Conservation (phyloP, 2,329 filamentous ascomycete genomes). For the Decorospora gaudefroyi region DNA sequence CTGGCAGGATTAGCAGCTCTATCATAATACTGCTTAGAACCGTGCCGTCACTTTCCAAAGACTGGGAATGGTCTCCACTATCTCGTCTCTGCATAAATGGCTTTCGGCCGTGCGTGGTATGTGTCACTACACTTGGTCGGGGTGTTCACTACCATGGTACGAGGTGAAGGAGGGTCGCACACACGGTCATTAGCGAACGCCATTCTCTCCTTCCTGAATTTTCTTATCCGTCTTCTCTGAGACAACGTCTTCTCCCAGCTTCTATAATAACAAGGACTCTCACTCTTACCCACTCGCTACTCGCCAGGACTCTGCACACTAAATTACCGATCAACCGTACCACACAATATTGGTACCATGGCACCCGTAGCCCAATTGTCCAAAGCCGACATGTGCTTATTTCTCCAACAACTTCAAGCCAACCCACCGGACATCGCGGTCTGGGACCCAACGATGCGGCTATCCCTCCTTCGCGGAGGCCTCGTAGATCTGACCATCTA, state of each 20-base stretch:
- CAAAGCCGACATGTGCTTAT: background rate
- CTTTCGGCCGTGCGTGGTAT: too few relatives aligned
- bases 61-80: too few relatives aligned
- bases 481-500: slow-evolving; percentile 6
- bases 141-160: too few relatives aligned
- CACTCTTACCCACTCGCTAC: background rate
- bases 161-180: background rate
- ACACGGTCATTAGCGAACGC: background rate
- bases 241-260: too few relatives aligned
- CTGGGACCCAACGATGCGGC: background rate
- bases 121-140: too few relatives aligned
- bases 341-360: background rate
- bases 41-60: too few relatives aligned
- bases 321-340: background rate
- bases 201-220: background rate
- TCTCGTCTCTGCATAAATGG: too few relatives aligned
- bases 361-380: background rate
- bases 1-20: background rate
- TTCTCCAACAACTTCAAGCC: background rate
- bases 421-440: background rate
- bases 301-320: background rate
- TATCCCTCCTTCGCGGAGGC: slow-evolving; percentile 1
- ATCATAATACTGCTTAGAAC: background rate
- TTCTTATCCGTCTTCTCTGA: background rate
- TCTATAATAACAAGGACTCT: too few relatives aligned